A percentile compares a stretch with the other conserved stretches of the same genome.
These are phyloP conservation scores for Coelastrella sp. DNA, from an alignment of 139 green algal genomes.

Conservation along the genomic window DNA sequence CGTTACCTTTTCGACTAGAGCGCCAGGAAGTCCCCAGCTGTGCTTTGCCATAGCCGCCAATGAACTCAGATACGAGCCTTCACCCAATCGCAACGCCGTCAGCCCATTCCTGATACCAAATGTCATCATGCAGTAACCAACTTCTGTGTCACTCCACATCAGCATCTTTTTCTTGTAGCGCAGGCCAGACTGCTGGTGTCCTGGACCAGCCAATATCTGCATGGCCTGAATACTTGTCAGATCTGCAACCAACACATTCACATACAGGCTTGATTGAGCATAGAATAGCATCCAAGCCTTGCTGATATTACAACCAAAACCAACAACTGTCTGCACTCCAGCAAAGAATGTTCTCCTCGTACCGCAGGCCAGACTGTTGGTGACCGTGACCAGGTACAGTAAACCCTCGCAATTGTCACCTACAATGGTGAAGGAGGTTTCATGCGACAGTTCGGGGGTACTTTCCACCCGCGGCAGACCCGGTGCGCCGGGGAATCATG, in stretches of 20 bases:
- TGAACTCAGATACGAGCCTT: constrained; percentile 51
- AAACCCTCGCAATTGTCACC: no score
- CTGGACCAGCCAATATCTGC: constrained; percentile 41
- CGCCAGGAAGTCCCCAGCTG: constrained; percentile 52
- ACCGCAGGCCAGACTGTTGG: constrained; percentile 52
- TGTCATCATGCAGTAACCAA: constrained; percentile 77
- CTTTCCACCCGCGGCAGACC: no score
- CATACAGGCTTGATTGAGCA: no score
- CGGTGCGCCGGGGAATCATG: no score
- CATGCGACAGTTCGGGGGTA: no score
- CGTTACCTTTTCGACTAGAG: constrained; percentile 45
- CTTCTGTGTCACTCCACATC: constrained; percentile 56
- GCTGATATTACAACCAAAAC: constrained; percentile 4
- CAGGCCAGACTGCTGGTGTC: constrained; percentile 29
- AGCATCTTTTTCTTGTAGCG: constrained; percentile 80
- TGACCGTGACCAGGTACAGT: constrained; percentile 33
- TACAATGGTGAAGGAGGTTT: no score
- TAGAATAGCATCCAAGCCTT: no score
- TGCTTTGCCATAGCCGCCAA: constrained; percentile 47
- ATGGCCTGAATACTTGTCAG: background rate
- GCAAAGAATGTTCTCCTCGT: constrained; percentile 77
- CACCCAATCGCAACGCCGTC: constrained; percentile 43
- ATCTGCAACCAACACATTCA: no score
- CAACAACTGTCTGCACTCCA: constrained; percentile 59
- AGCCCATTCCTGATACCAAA: constrained; percentile 70